Conservation (phyloP, 192 early-diverging fungal species). For the Obelidium mucronatum region DNA sequence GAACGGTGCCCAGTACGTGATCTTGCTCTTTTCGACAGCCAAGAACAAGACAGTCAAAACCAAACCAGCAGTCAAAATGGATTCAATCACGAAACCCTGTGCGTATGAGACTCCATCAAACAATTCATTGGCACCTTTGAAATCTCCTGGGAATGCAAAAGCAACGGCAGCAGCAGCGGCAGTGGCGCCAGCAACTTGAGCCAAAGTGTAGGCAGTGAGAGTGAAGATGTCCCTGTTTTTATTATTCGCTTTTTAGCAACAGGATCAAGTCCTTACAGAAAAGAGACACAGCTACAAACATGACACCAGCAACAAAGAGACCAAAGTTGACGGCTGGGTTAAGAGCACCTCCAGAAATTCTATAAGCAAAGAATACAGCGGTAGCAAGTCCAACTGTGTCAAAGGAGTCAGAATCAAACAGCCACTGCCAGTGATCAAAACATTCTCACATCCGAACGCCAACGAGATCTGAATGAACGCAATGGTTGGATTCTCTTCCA, state of each 20-base stretch:
- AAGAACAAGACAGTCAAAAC: slow-evolving; percentile 47
- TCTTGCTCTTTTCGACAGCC: slow-evolving; percentile 51
- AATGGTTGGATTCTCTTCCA: background rate
- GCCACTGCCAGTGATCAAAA: no score
- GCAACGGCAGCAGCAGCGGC: slow-evolving; percentile 46
- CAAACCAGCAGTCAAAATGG: slow-evolving; percentile 50
- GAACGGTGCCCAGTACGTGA: slow-evolving; percentile 47
- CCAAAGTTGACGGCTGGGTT: slow-evolving; percentile 72
- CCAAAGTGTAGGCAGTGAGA: slow-evolving; percentile 58
- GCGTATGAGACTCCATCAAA: slow-evolving; percentile 13
- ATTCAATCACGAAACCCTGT: slow-evolving; percentile 48
- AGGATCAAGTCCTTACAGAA: slow-evolving; percentile 51
- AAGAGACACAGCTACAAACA: slow-evolving; percentile 49
- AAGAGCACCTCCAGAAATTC: slow-evolving; percentile 67
- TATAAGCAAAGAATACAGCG: slow-evolving; percentile 40
- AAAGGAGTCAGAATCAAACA: no score
- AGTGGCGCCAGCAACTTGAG: slow-evolving; percentile 65
- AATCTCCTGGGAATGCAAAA: slow-evolving; percentile 41
- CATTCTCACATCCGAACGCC: slow-evolving; percentile 50
- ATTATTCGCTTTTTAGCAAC: slow-evolving; percentile 22
- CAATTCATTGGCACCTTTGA: slow-evolving; percentile 37
- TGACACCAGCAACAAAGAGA: slow-evolving; percentile 54
- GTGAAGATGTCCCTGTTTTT: background rate
- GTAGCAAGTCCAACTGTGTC: slow-evolving; percentile 37
- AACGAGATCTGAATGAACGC: slow-evolving; percentile 38